Evolutionary conservation across 768 basidiomycete species (phyloP).

Genomic region (Hericium alpestre): DNA sequence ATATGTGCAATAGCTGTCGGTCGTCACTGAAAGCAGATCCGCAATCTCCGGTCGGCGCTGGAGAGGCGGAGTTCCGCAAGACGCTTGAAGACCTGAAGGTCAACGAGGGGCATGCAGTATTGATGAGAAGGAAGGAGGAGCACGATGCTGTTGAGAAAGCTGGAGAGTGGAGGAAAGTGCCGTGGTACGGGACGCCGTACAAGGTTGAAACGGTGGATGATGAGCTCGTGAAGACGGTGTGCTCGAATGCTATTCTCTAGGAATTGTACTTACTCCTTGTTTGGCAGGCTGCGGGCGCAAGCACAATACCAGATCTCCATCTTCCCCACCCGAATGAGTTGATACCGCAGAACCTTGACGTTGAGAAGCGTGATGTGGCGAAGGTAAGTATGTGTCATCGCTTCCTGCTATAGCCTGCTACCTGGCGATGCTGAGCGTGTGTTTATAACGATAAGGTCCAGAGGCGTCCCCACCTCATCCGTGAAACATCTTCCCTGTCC

Average conservation of each 20-base stretch:
- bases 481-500: conserved; percentile 57
- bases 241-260: conserved; percentile 3
- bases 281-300: conserved; percentile 49
- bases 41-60: too few relatives aligned
- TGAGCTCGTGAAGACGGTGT: conserved; percentile 47
- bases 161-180: conserved; percentile 60
- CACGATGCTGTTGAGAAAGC: conserved; percentile 38
- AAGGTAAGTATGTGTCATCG: conserved; percentile 34
- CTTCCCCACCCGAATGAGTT: conserved; percentile 85
- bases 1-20: too few relatives aligned
- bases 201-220: conserved; percentile 56
- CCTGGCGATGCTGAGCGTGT: background rate
- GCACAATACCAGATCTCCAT: conserved; percentile 56
- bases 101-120: conserved; percentile 51
- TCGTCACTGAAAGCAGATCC: too few relatives aligned
- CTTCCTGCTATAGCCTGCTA: background rate
- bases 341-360: conserved; percentile 77
- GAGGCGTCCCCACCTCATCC: conserved; percentile 65
- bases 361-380: conserved; percentile 66
- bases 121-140: conserved; percentile 71
- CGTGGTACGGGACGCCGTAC: conserved; percentile 90
- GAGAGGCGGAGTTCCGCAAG: conserved; percentile 42
- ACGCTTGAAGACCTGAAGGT: conserved; percentile 52
- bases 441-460: conserved; percentile 38
- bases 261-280: background rate